These are phyloP conservation scores for Pseudogymnoascus sp. DNA, from an alignment of 2,329 filamentous ascomycete species.

Conservation along the genomic window DNA sequence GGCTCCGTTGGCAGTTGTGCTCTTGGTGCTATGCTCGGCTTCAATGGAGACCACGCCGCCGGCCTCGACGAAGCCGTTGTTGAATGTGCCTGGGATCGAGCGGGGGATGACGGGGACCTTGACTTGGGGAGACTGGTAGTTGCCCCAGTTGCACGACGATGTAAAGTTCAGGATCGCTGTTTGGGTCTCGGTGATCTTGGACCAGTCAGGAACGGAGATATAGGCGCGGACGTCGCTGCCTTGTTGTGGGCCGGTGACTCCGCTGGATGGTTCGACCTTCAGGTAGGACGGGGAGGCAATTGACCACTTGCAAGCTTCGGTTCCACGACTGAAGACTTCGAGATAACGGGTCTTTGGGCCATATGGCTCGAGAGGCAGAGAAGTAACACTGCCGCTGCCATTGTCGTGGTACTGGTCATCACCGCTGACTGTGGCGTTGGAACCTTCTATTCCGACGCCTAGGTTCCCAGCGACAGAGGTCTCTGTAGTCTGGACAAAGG, in stretches of 20 bases:
- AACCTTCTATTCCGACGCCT: conserved; percentile 55
- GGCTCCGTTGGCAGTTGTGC: conserved; percentile 29
- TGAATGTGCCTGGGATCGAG: conserved; percentile 42
- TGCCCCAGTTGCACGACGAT: conserved; percentile 38
- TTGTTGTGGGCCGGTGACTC: conserved; percentile 39
- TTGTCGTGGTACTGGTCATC: conserved; percentile 56
- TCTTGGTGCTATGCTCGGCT: conserved; percentile 40
- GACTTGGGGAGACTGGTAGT: conserved; percentile 38
- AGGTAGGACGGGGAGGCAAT: conserved; percentile 44
- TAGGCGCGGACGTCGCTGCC: conserved; percentile 43
- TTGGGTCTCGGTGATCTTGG: conserved; percentile 32
- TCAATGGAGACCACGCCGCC: conserved; percentile 50
- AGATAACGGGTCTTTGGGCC: conserved; percentile 49
- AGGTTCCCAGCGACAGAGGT: conserved; percentile 53
- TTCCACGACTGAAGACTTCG: conserved; percentile 54
- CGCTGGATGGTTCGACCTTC: conserved; percentile 40
- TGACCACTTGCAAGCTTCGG: conserved; percentile 41
- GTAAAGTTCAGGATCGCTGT: conserved; percentile 45
- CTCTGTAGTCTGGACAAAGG: conserved; percentile 50
- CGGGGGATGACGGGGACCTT: conserved; percentile 47
- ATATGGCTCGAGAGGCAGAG: conserved; percentile 51
- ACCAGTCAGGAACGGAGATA: conserved; percentile 43
- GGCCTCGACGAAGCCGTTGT: conserved; percentile 52
- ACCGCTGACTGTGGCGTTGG: conserved; percentile 58
- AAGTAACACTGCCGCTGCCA: conserved; percentile 42